A percentile compares a stretch with the other conserved stretches of the same genome.
Conservation (phyloP, 1,284 basidiomycete species). For the Cutaneotrichosporon sp. region DNA sequence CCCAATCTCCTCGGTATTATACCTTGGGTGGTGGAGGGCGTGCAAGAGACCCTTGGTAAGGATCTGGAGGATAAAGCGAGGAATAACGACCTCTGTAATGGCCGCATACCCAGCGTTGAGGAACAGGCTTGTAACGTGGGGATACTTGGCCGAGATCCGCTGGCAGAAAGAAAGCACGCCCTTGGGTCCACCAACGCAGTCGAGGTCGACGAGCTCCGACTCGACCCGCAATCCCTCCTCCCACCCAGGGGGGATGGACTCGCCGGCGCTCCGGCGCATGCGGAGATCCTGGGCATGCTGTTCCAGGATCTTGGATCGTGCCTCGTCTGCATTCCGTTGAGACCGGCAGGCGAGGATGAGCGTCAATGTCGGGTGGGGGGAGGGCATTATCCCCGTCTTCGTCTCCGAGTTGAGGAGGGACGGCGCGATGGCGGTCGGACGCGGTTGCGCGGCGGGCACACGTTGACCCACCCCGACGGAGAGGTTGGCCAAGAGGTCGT, state of each 20-base stretch:
- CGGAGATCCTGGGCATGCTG: constrained; percentile 58
- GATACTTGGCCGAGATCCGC: constrained; percentile 61
- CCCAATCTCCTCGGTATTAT: constrained; percentile 64
- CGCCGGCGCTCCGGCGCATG: constrained; percentile 49
- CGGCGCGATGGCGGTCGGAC: constrained; percentile 33
- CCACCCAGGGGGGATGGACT: constrained; percentile 58
- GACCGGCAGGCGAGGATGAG: constrained; percentile 81
- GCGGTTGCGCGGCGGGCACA: constrained; percentile 35
- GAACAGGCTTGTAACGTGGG: constrained; percentile 68
- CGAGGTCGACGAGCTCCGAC: constrained; percentile 66
- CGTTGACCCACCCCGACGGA: constrained; percentile 47
- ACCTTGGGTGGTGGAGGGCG: constrained; percentile 62
- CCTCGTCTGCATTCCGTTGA: constrained; percentile 63
- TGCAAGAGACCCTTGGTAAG: constrained; percentile 53
- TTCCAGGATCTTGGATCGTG: constrained; percentile 59
- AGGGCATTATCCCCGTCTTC: constrained; percentile 13
- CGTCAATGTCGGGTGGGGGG: constrained; percentile 61
- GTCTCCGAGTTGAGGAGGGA: constrained; percentile 14
- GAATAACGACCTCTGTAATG: constrained; percentile 60
- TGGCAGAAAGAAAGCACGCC: constrained; percentile 67
- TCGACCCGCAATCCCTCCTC: constrained; percentile 63
- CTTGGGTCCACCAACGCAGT: constrained; percentile 55
- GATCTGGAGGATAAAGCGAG: constrained; percentile 59
- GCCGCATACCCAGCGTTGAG: constrained; percentile 77
- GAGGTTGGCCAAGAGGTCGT: constrained; percentile 72